phyloP scores from a whole-genome alignment of 768 basidiomycete genomes.

The Sporobolomyces pararoseus region DNA sequence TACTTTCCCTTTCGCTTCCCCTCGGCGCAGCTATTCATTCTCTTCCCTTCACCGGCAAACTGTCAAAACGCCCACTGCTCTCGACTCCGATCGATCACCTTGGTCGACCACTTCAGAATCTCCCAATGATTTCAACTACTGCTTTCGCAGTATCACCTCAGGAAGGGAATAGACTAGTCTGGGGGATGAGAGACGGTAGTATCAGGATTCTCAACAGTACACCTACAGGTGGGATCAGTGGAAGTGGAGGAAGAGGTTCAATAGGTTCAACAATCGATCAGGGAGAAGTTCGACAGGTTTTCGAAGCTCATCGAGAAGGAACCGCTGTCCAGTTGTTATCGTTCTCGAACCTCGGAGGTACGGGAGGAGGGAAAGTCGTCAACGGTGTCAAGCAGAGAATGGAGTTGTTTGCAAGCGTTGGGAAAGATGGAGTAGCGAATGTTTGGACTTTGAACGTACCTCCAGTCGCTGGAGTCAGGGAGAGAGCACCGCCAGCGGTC shows the following conservation, averaged over 20 bases:
- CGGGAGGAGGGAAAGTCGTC: background rate
- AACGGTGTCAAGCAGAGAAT: background rate
- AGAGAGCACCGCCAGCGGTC: conserved; percentile 13
- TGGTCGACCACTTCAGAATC: conserved; percentile 8
- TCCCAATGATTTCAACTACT: conserved; percentile 5
- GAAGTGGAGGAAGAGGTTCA: background rate
- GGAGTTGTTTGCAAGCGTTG: conserved; percentile 4
- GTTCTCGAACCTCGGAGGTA: conserved; percentile 19
- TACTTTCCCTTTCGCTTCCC: conserved; percentile 31
- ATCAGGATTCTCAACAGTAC: conserved; percentile 19
- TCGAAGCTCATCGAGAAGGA: conserved; percentile 21
- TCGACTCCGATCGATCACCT: conserved; percentile 33
- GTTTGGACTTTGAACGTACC: conserved; percentile 17
- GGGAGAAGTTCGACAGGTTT: conserved; percentile 6
- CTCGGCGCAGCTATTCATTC: conserved; percentile 28
- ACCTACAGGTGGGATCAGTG: conserved; percentile 10
- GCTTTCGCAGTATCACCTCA: conserved; percentile 5
- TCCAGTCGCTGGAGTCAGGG: background rate
- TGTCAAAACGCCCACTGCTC: conserved; percentile 17
- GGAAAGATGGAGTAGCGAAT: conserved; percentile 4
- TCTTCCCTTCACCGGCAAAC: conserved; percentile 31
- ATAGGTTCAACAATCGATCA: conserved; percentile 13
- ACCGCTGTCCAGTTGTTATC: background rate
- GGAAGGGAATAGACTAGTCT: conserved; percentile 22
- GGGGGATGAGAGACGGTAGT: conserved; percentile 36